Conservation (phyloP, 768 basidiomycete genomes). For the Dacryopinax primogenitus region DNA sequence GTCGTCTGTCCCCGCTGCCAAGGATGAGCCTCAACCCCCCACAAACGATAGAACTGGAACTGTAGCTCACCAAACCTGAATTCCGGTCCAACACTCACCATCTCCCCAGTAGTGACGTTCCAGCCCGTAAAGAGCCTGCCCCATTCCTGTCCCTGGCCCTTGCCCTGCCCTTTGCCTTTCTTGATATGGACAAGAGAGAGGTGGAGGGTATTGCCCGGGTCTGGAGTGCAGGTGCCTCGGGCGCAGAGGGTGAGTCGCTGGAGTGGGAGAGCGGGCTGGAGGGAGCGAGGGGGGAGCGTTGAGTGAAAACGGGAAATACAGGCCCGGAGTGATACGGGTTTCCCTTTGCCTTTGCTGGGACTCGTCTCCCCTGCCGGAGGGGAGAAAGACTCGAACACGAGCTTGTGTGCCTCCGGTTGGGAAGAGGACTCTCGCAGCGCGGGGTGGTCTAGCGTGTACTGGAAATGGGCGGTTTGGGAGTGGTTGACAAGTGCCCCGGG, state of each 20-base stretch:
- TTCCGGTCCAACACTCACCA: neutral
- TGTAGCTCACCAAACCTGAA: neutral
- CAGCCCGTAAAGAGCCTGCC: neutral
- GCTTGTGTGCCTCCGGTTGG: neutral
- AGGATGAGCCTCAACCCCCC: neutral
- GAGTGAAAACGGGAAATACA: too few species aligned
- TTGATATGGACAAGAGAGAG: neutral
- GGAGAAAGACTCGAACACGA: neutral
- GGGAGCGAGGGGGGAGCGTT: neutral
- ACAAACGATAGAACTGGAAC: neutral
- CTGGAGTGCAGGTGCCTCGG: neutral
- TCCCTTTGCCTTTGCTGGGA: too few species aligned
- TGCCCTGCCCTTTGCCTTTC: neutral
- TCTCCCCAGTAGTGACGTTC: neutral
- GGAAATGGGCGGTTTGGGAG: neutral
- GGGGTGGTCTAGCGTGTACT: neutral
- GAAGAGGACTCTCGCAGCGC: neutral
- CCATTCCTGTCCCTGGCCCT: neutral
- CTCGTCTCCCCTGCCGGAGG: neutral
- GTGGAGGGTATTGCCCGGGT: neutral
- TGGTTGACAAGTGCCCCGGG: neutral
- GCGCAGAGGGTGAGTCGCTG: neutral
- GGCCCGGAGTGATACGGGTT: too few species aligned
- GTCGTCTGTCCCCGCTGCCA: neutral
- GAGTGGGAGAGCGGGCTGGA: neutral